Percentiles rank a stretch among this genome's conserved stretches.
phyloP scores from a whole-genome alignment of 2,329 filamentous ascomycete genomes.

The Sporothrix pseudoabietina region DNA sequence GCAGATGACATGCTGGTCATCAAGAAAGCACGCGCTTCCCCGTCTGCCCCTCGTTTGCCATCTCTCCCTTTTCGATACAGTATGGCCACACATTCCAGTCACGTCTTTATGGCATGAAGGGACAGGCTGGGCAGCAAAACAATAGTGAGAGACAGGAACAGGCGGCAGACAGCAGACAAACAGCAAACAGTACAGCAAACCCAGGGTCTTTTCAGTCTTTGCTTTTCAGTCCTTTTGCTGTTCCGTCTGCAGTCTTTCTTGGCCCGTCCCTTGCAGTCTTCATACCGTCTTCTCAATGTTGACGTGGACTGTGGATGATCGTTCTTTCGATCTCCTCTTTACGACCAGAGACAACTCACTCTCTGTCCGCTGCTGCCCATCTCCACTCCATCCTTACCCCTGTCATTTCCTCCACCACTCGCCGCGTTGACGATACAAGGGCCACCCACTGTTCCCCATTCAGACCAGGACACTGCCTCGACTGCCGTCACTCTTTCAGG shows the following conservation, averaged over 20 bases:
- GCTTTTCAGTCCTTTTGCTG: background rate
- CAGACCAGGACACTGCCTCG: background rate
- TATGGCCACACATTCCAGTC: slow-evolving; percentile 20
- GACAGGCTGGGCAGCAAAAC: slow-evolving; percentile 4
- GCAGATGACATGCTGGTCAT: background rate
- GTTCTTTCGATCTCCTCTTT: background rate
- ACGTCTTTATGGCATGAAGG: slow-evolving; percentile 21
- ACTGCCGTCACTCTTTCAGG: background rate
- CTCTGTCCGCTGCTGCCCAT: background rate
- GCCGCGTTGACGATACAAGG: slow-evolving; percentile 19
- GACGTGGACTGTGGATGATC: background rate
- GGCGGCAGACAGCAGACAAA: background rate
- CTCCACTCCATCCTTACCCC: slow-evolving; percentile 1
- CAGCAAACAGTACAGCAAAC: background rate
- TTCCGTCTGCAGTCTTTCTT: background rate
- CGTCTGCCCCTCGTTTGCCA: background rate
- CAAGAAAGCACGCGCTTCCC: background rate
- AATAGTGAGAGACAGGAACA: background rate
- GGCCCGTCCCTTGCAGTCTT: background rate
- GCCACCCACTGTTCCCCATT: background rate
- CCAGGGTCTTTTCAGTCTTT: background rate
- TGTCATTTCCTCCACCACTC: background rate
- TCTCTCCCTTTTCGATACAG: background rate
- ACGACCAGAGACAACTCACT: background rate
- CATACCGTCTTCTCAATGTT: background rate